Evolutionary conservation across 441 rosid genomes (phyloP).

Genomic region (Arabidopsis hybrid): DNA sequence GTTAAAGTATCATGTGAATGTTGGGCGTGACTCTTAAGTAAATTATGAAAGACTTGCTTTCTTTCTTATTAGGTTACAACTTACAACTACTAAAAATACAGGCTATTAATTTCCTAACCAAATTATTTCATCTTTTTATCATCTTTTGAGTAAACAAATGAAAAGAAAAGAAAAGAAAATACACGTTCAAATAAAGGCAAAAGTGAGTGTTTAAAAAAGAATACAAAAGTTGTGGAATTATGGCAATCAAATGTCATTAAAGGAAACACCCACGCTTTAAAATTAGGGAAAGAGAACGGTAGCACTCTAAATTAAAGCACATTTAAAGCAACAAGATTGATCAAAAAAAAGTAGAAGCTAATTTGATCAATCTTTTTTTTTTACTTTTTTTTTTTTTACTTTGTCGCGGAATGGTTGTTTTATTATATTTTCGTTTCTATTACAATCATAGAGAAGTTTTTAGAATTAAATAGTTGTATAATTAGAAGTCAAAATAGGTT

Average conservation of each 20-base stretch:
- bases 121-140: background rate
- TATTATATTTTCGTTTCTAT: background rate
- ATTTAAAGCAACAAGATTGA: conserved; percentile 20
- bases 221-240: conserved; percentile 35
- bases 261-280: conserved; percentile 33
- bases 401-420: background rate
- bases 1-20: conserved; percentile 12
- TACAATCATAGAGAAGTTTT: background rate
- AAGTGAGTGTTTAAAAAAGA: conserved; percentile 26
- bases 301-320: conserved; percentile 18
- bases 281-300: conserved; percentile 32
- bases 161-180: conserved; percentile 11
- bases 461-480: background rate
- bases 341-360: background rate
- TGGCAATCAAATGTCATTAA: conserved; percentile 34
- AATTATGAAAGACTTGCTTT: conserved; percentile 22
- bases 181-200: conserved; percentile 21
- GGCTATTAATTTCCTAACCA: background rate
- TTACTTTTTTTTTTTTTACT: conserved; percentile 13
- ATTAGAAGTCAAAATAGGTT: background rate
- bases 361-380: too few species aligned
- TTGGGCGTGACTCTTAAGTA: conserved; percentile 24
- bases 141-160: background rate
- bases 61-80: background rate
- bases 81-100: background rate